A percentile compares a stretch with the other conserved stretches of the same genome.
These are phyloP conservation scores for Rhipidocladum racemiflorum DNA, from an alignment of 176 grass and related monocot genomes.

Conservation along the genomic window DNA sequence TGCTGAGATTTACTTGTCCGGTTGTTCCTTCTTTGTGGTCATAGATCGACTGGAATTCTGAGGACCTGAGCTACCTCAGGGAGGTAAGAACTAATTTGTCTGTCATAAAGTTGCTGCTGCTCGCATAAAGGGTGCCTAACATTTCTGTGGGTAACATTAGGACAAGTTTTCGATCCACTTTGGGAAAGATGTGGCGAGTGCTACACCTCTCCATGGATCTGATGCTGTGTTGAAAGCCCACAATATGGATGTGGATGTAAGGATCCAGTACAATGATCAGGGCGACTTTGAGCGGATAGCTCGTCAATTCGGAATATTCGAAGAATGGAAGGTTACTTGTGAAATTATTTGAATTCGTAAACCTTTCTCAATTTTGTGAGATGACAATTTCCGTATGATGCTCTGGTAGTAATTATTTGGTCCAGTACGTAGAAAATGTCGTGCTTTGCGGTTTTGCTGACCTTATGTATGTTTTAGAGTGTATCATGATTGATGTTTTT, in stretches of 20 bases:
- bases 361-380: neutral
- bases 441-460: neutral
- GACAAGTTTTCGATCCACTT: constrained; percentile 67
- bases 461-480: neutral
- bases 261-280: constrained; percentile 74
- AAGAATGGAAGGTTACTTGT: constrained; percentile 94
- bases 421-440: neutral
- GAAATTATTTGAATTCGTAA: neutral
- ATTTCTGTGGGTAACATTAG: constrained; percentile 39
- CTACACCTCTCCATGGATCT: constrained; percentile 64
- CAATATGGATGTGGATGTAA: constrained; percentile 65
- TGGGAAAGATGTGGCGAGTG: constrained; percentile 60
- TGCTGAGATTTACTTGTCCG: constrained; percentile 22
- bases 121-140: constrained; percentile 16
- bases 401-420: neutral
- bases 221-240: constrained; percentile 67
- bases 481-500: neutral
- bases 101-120: neutral
- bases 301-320: constrained; percentile 91
- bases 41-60: constrained; percentile 93
- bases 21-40: constrained; percentile 10
- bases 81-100: constrained; percentile 63
- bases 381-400: neutral
- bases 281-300: constrained; percentile 82
- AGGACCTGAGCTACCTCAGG: constrained; percentile 72